Conservation (phyloP, 164 flowering plant genomes). For the Magnolia sinica region DNA sequence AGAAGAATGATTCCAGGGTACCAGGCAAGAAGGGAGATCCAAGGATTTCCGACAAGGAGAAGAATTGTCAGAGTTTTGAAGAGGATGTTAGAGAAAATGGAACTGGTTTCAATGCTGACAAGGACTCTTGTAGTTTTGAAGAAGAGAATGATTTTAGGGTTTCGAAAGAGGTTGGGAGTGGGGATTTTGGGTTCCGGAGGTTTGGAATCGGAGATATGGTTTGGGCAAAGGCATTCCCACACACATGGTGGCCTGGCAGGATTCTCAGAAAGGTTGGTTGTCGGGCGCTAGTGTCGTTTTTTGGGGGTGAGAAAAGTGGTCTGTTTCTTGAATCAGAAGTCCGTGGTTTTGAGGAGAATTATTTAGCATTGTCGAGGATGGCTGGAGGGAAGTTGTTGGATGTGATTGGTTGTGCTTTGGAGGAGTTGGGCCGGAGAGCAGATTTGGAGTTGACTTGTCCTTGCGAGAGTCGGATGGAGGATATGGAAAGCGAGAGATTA, state of each 20-base stretch:
- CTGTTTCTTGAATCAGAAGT: slow-evolving; percentile 16
- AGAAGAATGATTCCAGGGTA: no score
- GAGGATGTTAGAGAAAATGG: no score
- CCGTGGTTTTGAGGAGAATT: slow-evolving; percentile 11
- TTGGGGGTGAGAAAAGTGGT: background rate
- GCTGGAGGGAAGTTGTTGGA: background rate
- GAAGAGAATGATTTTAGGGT: no score
- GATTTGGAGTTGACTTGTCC: slow-evolving; percentile 9
- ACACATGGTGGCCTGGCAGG: slow-evolving; percentile 31
- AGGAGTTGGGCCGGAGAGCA: slow-evolving; percentile 10
- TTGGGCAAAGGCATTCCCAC: slow-evolving; percentile 22
- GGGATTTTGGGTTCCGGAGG: background rate
- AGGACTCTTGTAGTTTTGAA: no score
- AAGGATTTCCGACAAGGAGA: no score
- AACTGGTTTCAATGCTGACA: no score
- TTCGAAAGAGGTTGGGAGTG: no score
- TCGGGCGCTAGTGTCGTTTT: slow-evolving; percentile 14
- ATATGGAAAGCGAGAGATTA: no score
- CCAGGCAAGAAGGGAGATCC: no score
- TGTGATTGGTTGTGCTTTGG: slow-evolving; percentile 13
- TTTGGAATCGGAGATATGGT: slow-evolving; percentile 23
- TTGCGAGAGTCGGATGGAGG: slow-evolving; percentile 3
- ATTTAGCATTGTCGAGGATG: background rate
- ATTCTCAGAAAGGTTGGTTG: slow-evolving; percentile 2
- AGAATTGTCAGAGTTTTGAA: no score